Base-by-base conservation (phyloP, 331 rosid species). In the Acacia pycnantha region DNA sequence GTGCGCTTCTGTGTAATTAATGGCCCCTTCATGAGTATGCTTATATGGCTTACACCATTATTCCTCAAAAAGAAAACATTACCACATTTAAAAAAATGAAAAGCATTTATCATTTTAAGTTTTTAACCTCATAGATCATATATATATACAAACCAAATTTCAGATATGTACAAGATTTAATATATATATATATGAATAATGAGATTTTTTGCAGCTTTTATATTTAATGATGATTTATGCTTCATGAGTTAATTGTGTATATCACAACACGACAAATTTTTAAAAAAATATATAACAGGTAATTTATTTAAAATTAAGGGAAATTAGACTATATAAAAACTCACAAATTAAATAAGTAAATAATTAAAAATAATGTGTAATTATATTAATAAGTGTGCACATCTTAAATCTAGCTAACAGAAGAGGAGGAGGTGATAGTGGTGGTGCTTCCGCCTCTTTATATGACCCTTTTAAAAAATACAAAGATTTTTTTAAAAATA, bases 41-140 rank as follows among this genome's bases (percentile, higher is more conserved):
- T 4, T n/a, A 6, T 48, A 29, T 73, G 62, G 61, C 77, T 73
- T 27, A 73, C 77, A 73, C 62, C 77, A 73, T 73, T 44, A 73
- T 73, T 16, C 43, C 26, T 73, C 54, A 19, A 19, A 19, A 7
- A n/a, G 14, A 58, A n/a, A 2, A 3, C 11, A 43, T 22, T 70
- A 12, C 68, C 13, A 56, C 2, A 9, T n/a, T 56, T 56, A 19
- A 53, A 50, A 6, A 15, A 15, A 16, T 4, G 26, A 21, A 24
- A 4, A 11, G 0, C 14, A 67, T 35, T 31, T 21, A 37, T 8
- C 24, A 35, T 3, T 6, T 31, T 33, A 33, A 33, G 37, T 33
- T 33, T 33, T 33, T 29, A 29, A 15, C 16, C 35, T 4, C 26
- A 5, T 1, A 1, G 26, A 54, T 51, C 41, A 6, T 6, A 37